Evolutionary conservation across 2,329 filamentous ascomycete species (phyloP).

Genomic region (Fulvia fulva): DNA sequence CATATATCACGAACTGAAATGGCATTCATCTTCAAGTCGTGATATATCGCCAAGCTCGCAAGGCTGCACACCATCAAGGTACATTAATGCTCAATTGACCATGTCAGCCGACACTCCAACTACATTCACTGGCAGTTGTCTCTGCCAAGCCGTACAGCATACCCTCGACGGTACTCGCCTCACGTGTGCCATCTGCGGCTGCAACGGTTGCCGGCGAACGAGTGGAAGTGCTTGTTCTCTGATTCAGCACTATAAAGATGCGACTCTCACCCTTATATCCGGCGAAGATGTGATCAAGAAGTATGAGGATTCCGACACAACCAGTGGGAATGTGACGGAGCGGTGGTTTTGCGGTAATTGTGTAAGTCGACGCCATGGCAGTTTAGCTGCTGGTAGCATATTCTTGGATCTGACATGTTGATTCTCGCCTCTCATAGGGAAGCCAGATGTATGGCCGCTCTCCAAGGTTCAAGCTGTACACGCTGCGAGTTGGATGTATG

Average conservation of each 20-base stretch:
- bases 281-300: conserved; percentile 2
- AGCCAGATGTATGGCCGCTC: conserved; percentile 3
- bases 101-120: not conserved
- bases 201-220: conserved; percentile 2
- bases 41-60: too few relatives aligned
- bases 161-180: conserved; percentile 1
- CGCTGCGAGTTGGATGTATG: conserved; percentile 4
- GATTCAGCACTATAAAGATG: conserved; percentile 6
- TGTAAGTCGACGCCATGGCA: not conserved
- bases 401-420: not conserved
- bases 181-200: conserved; percentile 3
- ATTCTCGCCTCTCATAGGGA: not conserved
- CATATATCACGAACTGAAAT: too few relatives aligned
- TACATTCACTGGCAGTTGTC: conserved; percentile 1
- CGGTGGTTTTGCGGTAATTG: conserved; percentile 6
- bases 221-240: conserved; percentile 3
- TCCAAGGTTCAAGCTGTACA: conserved; percentile 5
- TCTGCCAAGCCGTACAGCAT: conserved; percentile 3
- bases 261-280: not conserved
- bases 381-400: not conserved
- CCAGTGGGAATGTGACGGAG: not conserved
- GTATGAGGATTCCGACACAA: conserved; percentile 6
- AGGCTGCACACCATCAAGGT: not conserved
- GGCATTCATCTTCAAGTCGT: too few relatives aligned
- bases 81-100: not conserved